Evolutionary conservation across 345 rosid genomes (phyloP), one percentile per base, ranked within the genome.

Genomic region (Punica granatum): DNA sequence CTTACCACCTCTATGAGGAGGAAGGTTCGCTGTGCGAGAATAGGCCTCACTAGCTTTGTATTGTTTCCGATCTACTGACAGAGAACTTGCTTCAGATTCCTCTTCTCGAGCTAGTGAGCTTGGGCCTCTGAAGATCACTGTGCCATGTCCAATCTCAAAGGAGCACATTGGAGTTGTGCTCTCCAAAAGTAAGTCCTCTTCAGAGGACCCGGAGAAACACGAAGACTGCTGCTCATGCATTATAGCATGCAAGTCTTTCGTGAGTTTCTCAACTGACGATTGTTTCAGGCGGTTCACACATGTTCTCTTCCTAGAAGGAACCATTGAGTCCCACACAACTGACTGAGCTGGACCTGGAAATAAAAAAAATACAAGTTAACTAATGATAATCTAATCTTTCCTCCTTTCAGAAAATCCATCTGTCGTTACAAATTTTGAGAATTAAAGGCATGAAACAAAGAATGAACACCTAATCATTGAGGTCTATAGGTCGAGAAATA

Each of bases 101-200:
- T 95, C 98, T 53, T 95, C 98, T 69, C 93, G 89, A 80, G 88
- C 86, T 77, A 86, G 77, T 68, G 85, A 77, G 69, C 87, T 84
- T 2, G 98, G 99, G 78, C 92, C 86, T 81, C 85, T 84, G 70
- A 95, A 90, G 60, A 95, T 88, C 76, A 95, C 92, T 73, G 96
- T 88, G 77, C 99, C 99, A 81, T 95, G 97, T 74, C 99, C 98
- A 75, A 92, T 84, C 85, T 95, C 99, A 72, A 90, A 89, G 78
- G 99, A 92, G 42, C 89, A 91, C 98, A 92, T 85, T 64, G 98
- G 96, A 67, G 88, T 89, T 72, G 83, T 91, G 69, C 88, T 89
- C 69, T 84, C 99, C 60, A 88, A 79, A 75, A 95, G 96, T 81
- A 95, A 88, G 79, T 92, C 97, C 74, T 92, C 98, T 59, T 92